A percentile compares a stretch with the other conserved stretches of the same genome.
Evolutionary conservation across 805 yeast species (phyloP).

Genomic region (Candida insectorum): DNA sequence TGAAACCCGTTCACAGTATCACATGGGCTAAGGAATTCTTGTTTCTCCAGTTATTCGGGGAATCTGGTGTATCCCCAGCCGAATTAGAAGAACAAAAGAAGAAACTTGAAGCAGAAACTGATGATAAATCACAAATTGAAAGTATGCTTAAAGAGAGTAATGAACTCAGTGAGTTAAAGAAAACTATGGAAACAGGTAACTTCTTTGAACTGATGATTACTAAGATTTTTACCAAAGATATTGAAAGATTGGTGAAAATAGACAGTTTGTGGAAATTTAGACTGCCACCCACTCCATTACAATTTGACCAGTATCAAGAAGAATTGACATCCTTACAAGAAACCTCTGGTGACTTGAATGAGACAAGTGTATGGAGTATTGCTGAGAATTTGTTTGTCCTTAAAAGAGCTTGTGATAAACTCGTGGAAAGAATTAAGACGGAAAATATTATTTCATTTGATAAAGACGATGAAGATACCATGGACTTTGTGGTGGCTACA

Average conservation of each 20-base stretch:
- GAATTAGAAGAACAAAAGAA: slow-evolving; percentile 20
- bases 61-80: slow-evolving; percentile 27
- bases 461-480: slow-evolving; percentile 91
- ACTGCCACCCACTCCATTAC: slow-evolving; percentile 63
- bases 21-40: slow-evolving; percentile 96
- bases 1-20: slow-evolving; percentile 92
- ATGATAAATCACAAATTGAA: slow-evolving; percentile 61
- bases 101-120: slow-evolving; percentile 45
- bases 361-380: slow-evolving; percentile 56
- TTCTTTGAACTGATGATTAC: slow-evolving; percentile 44
- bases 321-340: slow-evolving; percentile 5
- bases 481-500: slow-evolving; percentile 82
- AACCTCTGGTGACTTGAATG: slow-evolving; percentile 13
- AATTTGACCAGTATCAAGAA: slow-evolving; percentile 18
- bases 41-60: slow-evolving; percentile 75
- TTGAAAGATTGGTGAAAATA: slow-evolving; percentile 65
- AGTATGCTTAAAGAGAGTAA: slow-evolving; percentile 64
- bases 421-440: slow-evolving; percentile 48
- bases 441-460: slow-evolving; percentile 62
- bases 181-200: slow-evolving; percentile 7
- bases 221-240: slow-evolving; percentile 71
- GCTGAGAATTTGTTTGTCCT: slow-evolving; percentile 64
- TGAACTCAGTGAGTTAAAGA: slow-evolving; percentile 47
- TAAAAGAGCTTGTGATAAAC: slow-evolving; percentile 39
- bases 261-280: slow-evolving; percentile 79